Evolutionary conservation across 2,329 filamentous ascomycete species (phyloP), one percentile per base, ranked within the genome.

Genomic region (Alternaria panax): DNA sequence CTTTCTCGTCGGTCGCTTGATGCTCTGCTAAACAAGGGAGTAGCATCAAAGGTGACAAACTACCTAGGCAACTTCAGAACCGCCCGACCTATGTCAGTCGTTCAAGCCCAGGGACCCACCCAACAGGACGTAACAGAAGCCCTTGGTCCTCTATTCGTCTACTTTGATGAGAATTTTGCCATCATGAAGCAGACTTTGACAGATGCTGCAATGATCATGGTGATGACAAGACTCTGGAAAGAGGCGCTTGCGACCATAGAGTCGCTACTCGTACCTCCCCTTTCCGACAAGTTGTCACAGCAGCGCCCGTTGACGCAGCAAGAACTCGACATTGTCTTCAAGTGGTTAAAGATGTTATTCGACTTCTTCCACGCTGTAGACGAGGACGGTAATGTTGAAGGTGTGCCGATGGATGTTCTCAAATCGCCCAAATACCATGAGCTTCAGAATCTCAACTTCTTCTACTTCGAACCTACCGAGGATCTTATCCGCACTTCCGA

Each of bases 361-460:
- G 90, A 90, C 57, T 99, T 99, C 81, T 99, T 99, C 87, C 90
- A 97, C 73, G 95, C 93, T 28, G 87, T 90, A 63, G 93, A 97
- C 70, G 93, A 97, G 71, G 87, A 91, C 73, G 88, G 93, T 55
- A 91, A 94, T 77, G 91, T 91, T 24, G 87, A 95, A 60, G 95
- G 95, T 65, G 92, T 99, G 3, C 91, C 93, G 0, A 87, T 92
- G 43, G 93, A 97, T 77, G 89, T 97, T 30, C 86, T 99, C 74
- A 97, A 96, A 80, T 96, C 92, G 67, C 92, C 94, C 74, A 99
- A 99, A 85, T 99, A 97, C 83, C 93, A 97, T 82, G 95, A 99
- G 78, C 87, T 99, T 54, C 92, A 95, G 66, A 94, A 92, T 63
- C 86, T 99, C 64, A 96, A 97, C 82, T 99, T 98, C 85, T 99